Base-by-base conservation (phyloP, 257 asterid species). In the Salvia rosmarinus region DNA sequence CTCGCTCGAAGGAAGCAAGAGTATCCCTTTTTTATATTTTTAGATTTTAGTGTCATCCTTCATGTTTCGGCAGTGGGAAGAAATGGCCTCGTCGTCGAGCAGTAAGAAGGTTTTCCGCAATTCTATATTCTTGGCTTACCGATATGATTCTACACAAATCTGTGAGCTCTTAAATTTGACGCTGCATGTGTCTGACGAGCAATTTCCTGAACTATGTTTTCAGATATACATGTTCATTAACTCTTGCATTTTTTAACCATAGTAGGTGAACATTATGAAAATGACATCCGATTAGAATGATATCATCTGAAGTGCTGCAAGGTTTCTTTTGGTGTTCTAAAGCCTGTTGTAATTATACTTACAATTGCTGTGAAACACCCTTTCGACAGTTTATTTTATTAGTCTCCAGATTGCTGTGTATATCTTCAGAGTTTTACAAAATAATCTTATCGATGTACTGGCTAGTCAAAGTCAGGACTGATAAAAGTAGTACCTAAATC, bases 91-190 rank as follows among this genome's bases (percentile, higher is more conserved):
- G 25, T 84, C 99, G n/a, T 91, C 98, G 23, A 91, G 98, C 93
- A 94, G 99, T 85, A 91, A 94, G 85, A 94, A 94, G 85, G 98
- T 94, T 75, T 89, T 60, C 97, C 99, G 6, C 83, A 91, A 65
- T 94, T 88, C 73, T 94, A 94, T 71, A 77, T 89, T 14, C 84
- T 94, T 25, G 99, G 99, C 75, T 94, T 94, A 94, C 89, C 2
- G 99, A 94, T 82, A 89, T 94, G 99, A 78, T 80, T 57, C 89
- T 91, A 75, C 98, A 91, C 84, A 91, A 88, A 87, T 96, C 98
- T 77, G 97, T 94, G 79, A 94, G 93, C 81, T 50, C 21, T 77
- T 70, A 3, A 40, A 7, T 49, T 42, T 40, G 66, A 9, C 50
- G 61, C 34, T 55, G 34, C 37, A 12, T 43, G 8, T 59, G 42